Conservation (phyloP, 2,329 filamentous ascomycete species). For the Talaromyces sp. region DNA sequence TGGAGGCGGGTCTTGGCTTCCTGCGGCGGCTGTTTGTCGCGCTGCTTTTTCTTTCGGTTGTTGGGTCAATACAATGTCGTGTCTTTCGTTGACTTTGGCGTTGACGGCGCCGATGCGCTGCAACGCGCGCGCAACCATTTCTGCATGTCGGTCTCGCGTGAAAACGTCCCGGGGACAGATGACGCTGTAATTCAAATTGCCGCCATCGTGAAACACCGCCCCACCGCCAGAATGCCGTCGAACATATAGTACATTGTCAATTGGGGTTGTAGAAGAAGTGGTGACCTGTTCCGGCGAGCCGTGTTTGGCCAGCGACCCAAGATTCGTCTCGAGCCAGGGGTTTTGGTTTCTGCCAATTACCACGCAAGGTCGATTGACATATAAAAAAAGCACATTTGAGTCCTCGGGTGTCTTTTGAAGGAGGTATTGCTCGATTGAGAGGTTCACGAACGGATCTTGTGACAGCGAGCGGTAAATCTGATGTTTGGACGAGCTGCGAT, state of each 20-base stretch:
- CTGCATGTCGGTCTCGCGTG: slow-evolving; percentile 79
- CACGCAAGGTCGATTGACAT: slow-evolving; percentile 80
- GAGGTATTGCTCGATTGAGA: slow-evolving; percentile 89
- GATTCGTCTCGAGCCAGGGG: slow-evolving; percentile 87
- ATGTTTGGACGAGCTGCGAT: slow-evolving; percentile 29
- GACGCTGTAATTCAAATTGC: slow-evolving; percentile 93
- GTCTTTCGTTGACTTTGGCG: slow-evolving; percentile 77
- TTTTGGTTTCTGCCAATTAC: slow-evolving; percentile 97
- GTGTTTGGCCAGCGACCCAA: slow-evolving; percentile 53
- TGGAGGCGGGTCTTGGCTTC: slow-evolving; percentile 37
- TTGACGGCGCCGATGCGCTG: slow-evolving; percentile 43
- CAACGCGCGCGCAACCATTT: slow-evolving; percentile 88
- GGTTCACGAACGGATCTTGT: slow-evolving; percentile 77
- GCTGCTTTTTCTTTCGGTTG: not conserved
- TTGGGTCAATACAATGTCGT: slow-evolving; percentile 74
- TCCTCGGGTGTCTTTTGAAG: slow-evolving; percentile 67
- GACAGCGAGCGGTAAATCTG: slow-evolving; percentile 70
- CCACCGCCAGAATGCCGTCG: slow-evolving; percentile 84
- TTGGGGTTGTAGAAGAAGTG: slow-evolving; percentile 16
- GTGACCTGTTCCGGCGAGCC: slow-evolving; percentile 20
- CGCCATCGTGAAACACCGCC: slow-evolving; percentile 86
- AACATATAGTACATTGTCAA: slow-evolving; percentile 58
- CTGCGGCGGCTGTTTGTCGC: slow-evolving; percentile 35
- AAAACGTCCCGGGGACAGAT: slow-evolving; percentile 75
- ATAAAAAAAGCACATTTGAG: slow-evolving; percentile 78